Evolutionary conservation across 768 basidiomycete genomes (phyloP), one percentile per base, ranked within the genome.

Genomic region (Chalciporus chontae): DNA sequence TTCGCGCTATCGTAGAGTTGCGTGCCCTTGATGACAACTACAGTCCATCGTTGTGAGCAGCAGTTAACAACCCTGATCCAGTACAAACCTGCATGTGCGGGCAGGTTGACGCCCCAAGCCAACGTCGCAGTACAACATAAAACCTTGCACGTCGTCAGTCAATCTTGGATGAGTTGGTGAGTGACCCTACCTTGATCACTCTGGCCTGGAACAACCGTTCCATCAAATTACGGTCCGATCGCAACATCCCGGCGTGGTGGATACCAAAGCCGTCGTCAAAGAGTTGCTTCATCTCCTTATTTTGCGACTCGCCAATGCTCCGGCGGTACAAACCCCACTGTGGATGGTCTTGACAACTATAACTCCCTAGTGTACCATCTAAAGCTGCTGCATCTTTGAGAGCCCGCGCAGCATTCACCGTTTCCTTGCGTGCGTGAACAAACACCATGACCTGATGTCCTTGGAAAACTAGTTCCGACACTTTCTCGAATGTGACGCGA

Each of bases 381-480:
- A 74, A 64, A 4, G 79, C 55, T 4, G 91, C 84, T 49, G 85
- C 75, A 53, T 98, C 96, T 50, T 83, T 82, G 21, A 99, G 75
- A 9, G 77, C 80, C 60, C 83, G 72, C 0, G 94, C 94, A 1
- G 90, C 81, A 64, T 95, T 96, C 45, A 98, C 96, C 0, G 96
- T 99, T 63, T 98, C 96, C 71, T 96, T 98, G 26, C 96, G 80
- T 13, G 96, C 92, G 67, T 99, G 96, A 8, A 99, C 96, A 61
- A 99, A 99, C 0, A 99, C 94, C 94, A 99, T 98, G 52, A 96
- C 93, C 67, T 98, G 96, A 70, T 99, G 96, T 3, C 94, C 96
- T 58, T 84, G 80, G n/a, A 71, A 76, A 24, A 98, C 90, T 6
- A 98, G 74, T 29, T 89, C 87, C 3, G 86, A 79, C 17, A 98